These are phyloP conservation scores for Solanum rostratum DNA, from an alignment of 257 asterid species.

Conservation along the genomic window DNA sequence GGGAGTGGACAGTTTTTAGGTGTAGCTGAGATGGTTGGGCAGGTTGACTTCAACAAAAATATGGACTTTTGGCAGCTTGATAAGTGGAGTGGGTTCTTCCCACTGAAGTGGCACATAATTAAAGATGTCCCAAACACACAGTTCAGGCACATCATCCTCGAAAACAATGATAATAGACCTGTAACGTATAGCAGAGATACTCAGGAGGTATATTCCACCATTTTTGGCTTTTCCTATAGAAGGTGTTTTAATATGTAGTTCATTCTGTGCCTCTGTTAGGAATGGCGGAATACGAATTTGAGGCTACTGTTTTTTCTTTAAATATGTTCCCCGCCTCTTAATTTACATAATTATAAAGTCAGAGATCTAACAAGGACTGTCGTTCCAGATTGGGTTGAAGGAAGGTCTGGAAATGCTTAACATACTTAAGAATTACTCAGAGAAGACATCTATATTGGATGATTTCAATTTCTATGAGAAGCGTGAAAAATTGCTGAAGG, in stretches of 20 bases:
- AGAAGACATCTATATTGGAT: constrained; percentile 45
- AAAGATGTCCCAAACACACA: constrained; percentile 60
- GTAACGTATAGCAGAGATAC: constrained; percentile 79
- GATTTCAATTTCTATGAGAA: constrained; percentile 63
- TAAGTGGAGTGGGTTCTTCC: constrained; percentile 84
- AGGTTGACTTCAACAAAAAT: constrained; percentile 58
- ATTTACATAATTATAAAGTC: neutral
- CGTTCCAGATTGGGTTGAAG: constrained; percentile 45
- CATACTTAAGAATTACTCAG: constrained; percentile 56
- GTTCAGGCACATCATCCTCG: constrained; percentile 56
- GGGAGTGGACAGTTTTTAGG: constrained; percentile 89
- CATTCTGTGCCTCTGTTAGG: neutral
- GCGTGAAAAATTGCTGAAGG: constrained; percentile 49
- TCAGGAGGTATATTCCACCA: constrained; percentile 48
- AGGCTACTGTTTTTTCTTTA: neutral
- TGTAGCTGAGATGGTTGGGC: constrained; percentile 80
- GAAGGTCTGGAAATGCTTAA: constrained; percentile 70
- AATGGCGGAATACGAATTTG: neutral
- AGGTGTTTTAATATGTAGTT: neutral
- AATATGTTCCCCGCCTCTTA: neutral
- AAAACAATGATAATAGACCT: constrained; percentile 56
- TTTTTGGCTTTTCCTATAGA: neutral
- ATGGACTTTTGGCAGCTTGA: constrained; percentile 92
- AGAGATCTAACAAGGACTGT: neutral
- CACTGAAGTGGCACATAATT: constrained; percentile 80